phyloP scores from a whole-genome alignment of 768 basidiomycete species.

The Pulveroboletus sp. region DNA sequence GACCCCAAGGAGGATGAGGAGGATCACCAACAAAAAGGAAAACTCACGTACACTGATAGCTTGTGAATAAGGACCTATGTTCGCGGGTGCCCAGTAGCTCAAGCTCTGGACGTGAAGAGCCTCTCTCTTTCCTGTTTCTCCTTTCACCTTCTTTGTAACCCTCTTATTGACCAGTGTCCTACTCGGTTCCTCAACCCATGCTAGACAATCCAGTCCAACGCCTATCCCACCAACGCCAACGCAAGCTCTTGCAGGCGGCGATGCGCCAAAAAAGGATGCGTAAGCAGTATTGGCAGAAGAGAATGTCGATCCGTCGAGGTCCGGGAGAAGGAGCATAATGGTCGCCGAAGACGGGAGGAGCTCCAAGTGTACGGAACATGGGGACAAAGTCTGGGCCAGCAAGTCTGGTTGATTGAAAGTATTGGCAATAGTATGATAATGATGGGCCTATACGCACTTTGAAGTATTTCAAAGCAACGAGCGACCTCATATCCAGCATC shows the following conservation, averaged over 20 bases:
- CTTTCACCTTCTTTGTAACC: not conserved
- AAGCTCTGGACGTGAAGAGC: constrained; percentile 92
- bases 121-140: constrained; percentile 42
- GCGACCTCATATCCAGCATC: constrained; percentile 69
- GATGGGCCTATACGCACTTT: constrained; percentile 41
- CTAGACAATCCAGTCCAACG: constrained; percentile 76
- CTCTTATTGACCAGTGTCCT: constrained; percentile 11
- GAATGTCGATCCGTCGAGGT: constrained; percentile 67
- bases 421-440: not conserved
- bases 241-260: constrained; percentile 94
- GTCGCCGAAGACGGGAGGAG: constrained; percentile 37
- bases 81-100: constrained; percentile 99
- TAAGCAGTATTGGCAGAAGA: constrained; percentile 74
- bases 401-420: constrained; percentile 36
- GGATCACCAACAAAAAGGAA: not conserved
- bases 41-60: constrained; percentile 63
- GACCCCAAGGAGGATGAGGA: not conserved
- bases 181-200: constrained; percentile 38
- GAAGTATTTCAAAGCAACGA: constrained; percentile 59
- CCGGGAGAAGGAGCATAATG: constrained; percentile 78
- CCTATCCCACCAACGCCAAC: constrained; percentile 66
- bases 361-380: constrained; percentile 21
- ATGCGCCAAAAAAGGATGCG: constrained; percentile 76
- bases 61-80: constrained; percentile 98
- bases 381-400: constrained; percentile 44